Conservation (phyloP, 306 rosid genomes). For the Fagus sylvatica region DNA sequence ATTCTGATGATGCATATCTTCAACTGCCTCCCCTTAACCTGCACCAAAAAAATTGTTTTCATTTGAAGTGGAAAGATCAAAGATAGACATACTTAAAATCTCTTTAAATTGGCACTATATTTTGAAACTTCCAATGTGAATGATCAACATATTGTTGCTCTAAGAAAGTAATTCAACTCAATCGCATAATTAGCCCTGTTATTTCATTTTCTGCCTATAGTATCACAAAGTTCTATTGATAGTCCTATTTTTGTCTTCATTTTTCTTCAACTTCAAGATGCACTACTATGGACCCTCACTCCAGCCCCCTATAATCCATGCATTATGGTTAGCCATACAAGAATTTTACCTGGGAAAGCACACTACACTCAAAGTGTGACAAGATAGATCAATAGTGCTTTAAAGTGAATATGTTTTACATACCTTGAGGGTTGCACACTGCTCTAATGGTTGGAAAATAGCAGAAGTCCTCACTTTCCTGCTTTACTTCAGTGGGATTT, state of each 20-base stretch:
- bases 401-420: slow-evolving; percentile 14
- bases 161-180: slow-evolving; percentile 9
- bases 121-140: slow-evolving; percentile 12
- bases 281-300: slow-evolving; percentile 15
- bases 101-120: slow-evolving; percentile 1
- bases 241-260: slow-evolving; percentile 9
- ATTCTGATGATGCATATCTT: slow-evolving; percentile 18
- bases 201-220: slow-evolving; percentile 16
- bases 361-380: slow-evolving; percentile 10
- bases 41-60: slow-evolving; percentile 11
- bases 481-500: slow-evolving; percentile 48
- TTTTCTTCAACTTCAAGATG: slow-evolving; percentile 24
- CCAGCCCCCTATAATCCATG: slow-evolving; percentile 20
- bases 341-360: slow-evolving; percentile 12
- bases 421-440: slow-evolving; percentile 35
- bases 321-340: slow-evolving; percentile 4
- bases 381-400: slow-evolving; percentile 9
- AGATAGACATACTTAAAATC: background rate
- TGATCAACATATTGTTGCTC: slow-evolving; percentile 7
- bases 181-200: slow-evolving; percentile 10
- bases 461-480: slow-evolving; percentile 48
- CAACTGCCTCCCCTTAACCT: slow-evolving; percentile 25
- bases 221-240: slow-evolving; percentile 13
- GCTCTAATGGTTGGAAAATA: slow-evolving; percentile 45
- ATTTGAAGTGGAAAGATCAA: too few species aligned